phyloP scores from a whole-genome alignment of 2,329 filamentous ascomycete species.

The Tolypocladium amazonense region DNA sequence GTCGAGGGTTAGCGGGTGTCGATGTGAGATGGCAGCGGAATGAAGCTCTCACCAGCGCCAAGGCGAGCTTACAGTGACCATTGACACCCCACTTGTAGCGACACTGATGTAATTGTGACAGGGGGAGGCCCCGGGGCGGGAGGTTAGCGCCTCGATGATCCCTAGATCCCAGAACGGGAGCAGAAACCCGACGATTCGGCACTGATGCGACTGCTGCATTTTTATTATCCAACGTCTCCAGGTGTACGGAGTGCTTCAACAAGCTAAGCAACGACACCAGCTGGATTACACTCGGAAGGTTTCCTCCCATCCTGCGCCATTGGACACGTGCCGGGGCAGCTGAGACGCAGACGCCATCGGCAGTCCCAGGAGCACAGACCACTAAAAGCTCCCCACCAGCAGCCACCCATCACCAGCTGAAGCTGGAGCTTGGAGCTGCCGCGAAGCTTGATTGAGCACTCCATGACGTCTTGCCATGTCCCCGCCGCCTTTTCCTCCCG shows the following conservation, averaged over 20 bases:
- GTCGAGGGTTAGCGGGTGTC: not conserved
- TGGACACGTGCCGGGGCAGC: not conserved
- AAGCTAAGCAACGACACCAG: no score
- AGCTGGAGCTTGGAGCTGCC: slow-evolving; percentile 1
- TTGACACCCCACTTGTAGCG: not conserved
- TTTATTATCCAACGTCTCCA: not conserved
- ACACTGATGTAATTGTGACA: not conserved
- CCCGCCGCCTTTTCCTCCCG: not conserved
- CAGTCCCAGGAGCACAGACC: not conserved
- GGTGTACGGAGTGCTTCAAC: no score
- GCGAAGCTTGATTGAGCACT: not conserved
- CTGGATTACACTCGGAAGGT: no score
- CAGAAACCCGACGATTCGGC: no score
- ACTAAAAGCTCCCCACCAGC: not conserved
- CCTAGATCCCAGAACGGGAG: not conserved
- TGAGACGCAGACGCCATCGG: not conserved
- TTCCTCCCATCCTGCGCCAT: not conserved
- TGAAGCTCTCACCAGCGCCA: not conserved
- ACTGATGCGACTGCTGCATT: not conserved
- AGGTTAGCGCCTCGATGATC: not conserved
- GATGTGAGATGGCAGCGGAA: not conserved
- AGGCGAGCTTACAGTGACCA: not conserved
- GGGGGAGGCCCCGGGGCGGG: not conserved
- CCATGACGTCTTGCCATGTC: not conserved
- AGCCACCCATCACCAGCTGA: not conserved